Conservation (phyloP, 2,329 filamentous ascomycete species). For the Talaromyces sp. region DNA sequence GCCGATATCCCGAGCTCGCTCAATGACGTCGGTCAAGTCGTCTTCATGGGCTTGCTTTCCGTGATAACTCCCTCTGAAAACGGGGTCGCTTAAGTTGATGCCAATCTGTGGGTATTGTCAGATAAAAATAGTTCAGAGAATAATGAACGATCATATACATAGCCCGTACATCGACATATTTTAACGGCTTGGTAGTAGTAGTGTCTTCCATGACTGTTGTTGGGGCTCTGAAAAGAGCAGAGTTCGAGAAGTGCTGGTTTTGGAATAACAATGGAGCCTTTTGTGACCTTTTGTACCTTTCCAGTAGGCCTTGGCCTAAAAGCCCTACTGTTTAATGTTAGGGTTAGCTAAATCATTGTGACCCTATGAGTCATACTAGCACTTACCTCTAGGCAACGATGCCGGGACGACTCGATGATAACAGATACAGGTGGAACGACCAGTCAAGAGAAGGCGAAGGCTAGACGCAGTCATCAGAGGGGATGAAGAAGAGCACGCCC, state of each 20-base stretch:
- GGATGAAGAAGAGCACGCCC: not conserved
- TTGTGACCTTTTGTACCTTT: not conserved
- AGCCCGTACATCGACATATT: constrained; percentile 44
- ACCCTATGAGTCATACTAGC: not conserved
- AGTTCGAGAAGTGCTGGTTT: not conserved
- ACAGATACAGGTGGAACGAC: not conserved
- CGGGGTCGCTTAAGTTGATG: constrained; percentile 91
- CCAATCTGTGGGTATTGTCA: constrained; percentile 55
- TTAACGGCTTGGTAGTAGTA: constrained; percentile 28
- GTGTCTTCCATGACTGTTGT: constrained; percentile 14
- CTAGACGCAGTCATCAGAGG: not conserved
- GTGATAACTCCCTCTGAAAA: constrained; percentile 80
- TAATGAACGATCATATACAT: not conserved
- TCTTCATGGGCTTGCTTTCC: constrained; percentile 58
- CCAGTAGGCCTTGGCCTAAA: not conserved
- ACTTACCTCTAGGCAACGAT: constrained; percentile 5
- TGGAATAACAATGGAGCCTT: not conserved
- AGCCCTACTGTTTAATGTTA: not conserved
- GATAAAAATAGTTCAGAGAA: not conserved
- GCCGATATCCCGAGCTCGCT: constrained; percentile 69
- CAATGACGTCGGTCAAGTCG: constrained; percentile 60
- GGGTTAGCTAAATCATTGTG: not conserved
- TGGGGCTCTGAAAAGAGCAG: not conserved
- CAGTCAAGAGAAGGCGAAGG: not conserved
- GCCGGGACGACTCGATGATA: constrained; percentile 4